Evolutionary conservation across 345 rosid species (phyloP).

Genomic region (Hibiscus syriacus): DNA sequence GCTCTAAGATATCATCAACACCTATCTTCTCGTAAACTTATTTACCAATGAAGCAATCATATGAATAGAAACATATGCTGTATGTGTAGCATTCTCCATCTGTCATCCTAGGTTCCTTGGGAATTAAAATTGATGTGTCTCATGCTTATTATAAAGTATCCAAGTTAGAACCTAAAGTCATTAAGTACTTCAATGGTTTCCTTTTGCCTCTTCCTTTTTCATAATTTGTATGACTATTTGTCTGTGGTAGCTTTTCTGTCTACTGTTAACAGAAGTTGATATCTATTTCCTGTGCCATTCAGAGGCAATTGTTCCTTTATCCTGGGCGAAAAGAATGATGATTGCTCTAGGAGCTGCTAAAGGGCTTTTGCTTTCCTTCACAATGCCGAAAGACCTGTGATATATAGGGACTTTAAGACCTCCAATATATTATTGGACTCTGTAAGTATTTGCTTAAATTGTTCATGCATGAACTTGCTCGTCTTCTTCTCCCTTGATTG

Average conservation of each 20-base stretch:
- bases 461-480: not conserved
- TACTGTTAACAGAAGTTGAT: conserved; percentile 20
- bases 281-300: conserved; percentile 26
- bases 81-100: not conserved
- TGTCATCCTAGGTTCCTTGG: not conserved
- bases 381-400: conserved; percentile 91
- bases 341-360: conserved; percentile 97
- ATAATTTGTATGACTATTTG: not conserved
- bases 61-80: not conserved
- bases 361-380: conserved; percentile 98
- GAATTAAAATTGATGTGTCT: not conserved
- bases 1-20: not conserved
- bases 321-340: conserved; percentile 94
- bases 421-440: conserved; percentile 92
- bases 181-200: not conserved
- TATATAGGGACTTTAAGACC: conserved; percentile 93
- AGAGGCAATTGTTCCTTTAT: conserved; percentile 71
- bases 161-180: not conserved
- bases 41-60: not conserved
- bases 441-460: conserved; percentile 32
- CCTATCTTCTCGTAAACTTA: not conserved
- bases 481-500: conserved; percentile 1
- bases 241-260: conserved; percentile 4
- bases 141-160: not conserved
- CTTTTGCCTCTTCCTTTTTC: not conserved